These are phyloP conservation scores for Colletotrichum navitas DNA, from an alignment of 2,329 filamentous ascomycete genomes.

Conservation along the genomic window DNA sequence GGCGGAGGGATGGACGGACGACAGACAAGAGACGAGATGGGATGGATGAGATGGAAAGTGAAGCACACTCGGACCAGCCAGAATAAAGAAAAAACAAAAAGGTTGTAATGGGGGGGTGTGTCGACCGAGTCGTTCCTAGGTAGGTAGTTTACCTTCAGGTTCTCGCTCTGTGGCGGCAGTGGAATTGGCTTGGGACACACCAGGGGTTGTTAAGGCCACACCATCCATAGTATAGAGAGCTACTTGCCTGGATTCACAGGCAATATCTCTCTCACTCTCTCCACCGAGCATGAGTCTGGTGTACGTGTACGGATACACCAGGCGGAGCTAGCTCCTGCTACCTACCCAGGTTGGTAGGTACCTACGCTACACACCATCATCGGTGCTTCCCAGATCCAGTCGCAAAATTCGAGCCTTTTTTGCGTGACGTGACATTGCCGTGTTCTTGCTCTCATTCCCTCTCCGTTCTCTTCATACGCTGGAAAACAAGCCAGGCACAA, in stretches of 20 bases:
- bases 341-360: too few relatives aligned
- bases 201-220: neutral
- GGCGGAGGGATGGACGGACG: neutral
- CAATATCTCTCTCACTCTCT: neutral
- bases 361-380: neutral
- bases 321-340: slow-evolving; percentile 8
- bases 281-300: slow-evolving; percentile 1
- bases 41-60: slow-evolving; percentile 31
- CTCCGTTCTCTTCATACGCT: neutral
- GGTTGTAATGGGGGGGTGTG: slow-evolving; percentile 21
- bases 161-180: slow-evolving; percentile 33
- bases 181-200: slow-evolving; percentile 20
- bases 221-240: neutral
- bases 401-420: neutral
- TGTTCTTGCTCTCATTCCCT: neutral
- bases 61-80: slow-evolving; percentile 21
- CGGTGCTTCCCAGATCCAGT: neutral
- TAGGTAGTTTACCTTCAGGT: slow-evolving; percentile 9
- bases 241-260: neutral
- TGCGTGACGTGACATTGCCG: slow-evolving; percentile 5
- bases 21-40: slow-evolving; percentile 30
- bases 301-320: slow-evolving; percentile 2
- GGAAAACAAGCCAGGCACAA: neutral
- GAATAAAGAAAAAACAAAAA: slow-evolving; percentile 5
- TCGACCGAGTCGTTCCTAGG: slow-evolving; percentile 12